Base-by-base conservation (phyloP, 352 stramenopile genomes). In the Phytophthora europaea region DNA sequence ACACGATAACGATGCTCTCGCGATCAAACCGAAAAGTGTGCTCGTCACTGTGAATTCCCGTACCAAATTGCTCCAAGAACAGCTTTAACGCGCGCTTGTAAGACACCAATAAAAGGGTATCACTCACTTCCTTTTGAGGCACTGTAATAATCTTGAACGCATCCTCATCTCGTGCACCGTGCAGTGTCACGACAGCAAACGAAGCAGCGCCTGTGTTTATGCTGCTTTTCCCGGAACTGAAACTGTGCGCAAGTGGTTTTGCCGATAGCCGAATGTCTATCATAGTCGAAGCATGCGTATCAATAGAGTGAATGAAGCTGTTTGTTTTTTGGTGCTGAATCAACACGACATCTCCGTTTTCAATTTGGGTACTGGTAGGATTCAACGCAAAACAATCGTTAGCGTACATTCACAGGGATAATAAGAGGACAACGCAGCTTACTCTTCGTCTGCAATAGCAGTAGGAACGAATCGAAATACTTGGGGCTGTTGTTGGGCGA, bases 221-320 rank as follows among this genome's bases (percentile, higher is more conserved):
- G 16, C 74, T 67, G 33, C 47, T 81, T 52, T 68, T 74, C 31
- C 53, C 63, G 26, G 28, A 57, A 16, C 31, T 73, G 20, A 52
- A 52, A 52, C 74, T 76, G 26, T 70, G 84, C n/a, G 73, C 69
- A 28, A 91, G 63, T 9, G 83, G 75, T 28, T 89, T 89, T 1
- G 84, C 88, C 8, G 84, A 90, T 23, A 91, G 58, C 10, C 80
- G 76, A 53, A 94, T 92, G 57, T 92, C 84, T 28, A 79, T 78
- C 81, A 91, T 89, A 23, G 60, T 89, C 20, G 84, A 88, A 31
- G 83, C 74, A 56, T 94, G 85, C 0, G 83, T 90, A 65, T 91
- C 81, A 33, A 87, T 82, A 1, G 86, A 92, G 66, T 93, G 87
- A 20, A 93, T 70, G 57, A 91, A 94, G 7, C 72, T 78, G 43